phyloP scores from a whole-genome alignment of 2,329 filamentous ascomycete species.

The Chlorencoelia australis region DNA sequence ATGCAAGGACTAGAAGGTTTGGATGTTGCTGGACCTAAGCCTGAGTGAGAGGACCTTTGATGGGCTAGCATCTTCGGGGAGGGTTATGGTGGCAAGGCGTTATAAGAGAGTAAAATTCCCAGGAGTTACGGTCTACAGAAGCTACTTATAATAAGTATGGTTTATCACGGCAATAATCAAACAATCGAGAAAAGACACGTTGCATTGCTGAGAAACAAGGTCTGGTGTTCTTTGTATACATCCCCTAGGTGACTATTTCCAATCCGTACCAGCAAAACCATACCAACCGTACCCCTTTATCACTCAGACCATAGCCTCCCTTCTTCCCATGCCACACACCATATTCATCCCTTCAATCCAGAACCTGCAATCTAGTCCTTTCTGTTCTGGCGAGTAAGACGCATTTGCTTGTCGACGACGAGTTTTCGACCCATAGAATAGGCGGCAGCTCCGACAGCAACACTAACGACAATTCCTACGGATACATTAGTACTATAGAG shows the following conservation, averaged over 20 bases:
- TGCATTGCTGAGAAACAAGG: constrained; percentile 16
- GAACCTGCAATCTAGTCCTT: constrained; percentile 21
- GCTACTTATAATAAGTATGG: neutral
- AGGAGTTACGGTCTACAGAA: constrained; percentile 5
- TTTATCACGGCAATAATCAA: too few relatives aligned
- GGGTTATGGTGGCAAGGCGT: constrained; percentile 12
- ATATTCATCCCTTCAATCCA: too few relatives aligned
- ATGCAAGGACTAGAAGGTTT: constrained; percentile 94
- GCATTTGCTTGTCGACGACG: constrained; percentile 81
- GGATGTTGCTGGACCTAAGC: constrained; percentile 87
- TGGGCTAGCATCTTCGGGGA: too few relatives aligned
- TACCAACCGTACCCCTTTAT: too few relatives aligned
- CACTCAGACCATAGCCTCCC: too few relatives aligned
- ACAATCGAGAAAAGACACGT: constrained; percentile 4
- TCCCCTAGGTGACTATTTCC: neutral
- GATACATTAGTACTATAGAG: constrained; percentile 19
- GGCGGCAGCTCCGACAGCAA: constrained; percentile 67
- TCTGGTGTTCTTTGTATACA: constrained; percentile 15
- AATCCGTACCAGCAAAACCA: too few relatives aligned
- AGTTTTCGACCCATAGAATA: constrained; percentile 83
- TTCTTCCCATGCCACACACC: too few relatives aligned
- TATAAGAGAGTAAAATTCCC: constrained; percentile 8
- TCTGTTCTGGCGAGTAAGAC: constrained; percentile 60
- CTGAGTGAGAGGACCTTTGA: constrained; percentile 39
- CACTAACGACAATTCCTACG: constrained; percentile 70